Conservation (phyloP, 805 yeast genomes). For the Ogataea saltuana region DNA sequence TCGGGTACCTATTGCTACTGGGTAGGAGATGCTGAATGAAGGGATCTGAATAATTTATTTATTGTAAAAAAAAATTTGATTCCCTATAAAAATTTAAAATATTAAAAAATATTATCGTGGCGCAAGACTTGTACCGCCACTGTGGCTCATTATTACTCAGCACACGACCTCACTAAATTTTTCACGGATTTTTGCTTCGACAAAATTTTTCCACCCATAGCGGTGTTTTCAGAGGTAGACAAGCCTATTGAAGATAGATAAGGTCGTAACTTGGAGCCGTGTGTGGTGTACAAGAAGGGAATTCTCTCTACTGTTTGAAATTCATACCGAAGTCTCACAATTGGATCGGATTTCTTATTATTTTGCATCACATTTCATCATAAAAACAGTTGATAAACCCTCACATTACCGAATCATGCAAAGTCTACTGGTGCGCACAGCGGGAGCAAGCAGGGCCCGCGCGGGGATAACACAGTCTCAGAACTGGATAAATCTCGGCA, state of each 20-base stretch:
- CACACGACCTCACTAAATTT: slow-evolving; percentile 23
- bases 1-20: background rate
- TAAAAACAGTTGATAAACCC: background rate
- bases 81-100: slow-evolving; percentile 7
- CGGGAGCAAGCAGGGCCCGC: slow-evolving; percentile 6
- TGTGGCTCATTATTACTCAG: slow-evolving; percentile 1
- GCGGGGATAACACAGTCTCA: background rate
- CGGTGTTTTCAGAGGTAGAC: slow-evolving; percentile 1
- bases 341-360: too few relatives aligned
- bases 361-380: background rate
- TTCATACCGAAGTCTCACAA: background rate
- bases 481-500: background rate
- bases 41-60: background rate
- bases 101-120: slow-evolving; percentile 6
- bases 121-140: slow-evolving; percentile 7
- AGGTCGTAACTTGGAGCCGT: slow-evolving; percentile 7
- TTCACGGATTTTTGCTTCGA: slow-evolving; percentile 15
- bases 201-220: slow-evolving; percentile 21
- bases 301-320: background rate
- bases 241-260: too few relatives aligned
- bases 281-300: slow-evolving; percentile 1
- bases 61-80: background rate
- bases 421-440: slow-evolving; percentile 6
- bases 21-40: background rate
- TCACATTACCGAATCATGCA: slow-evolving; percentile 6